Evolutionary conservation across 495 filamentous ascomycete species (phyloP).

Genomic region (Neurospora sp.): DNA sequence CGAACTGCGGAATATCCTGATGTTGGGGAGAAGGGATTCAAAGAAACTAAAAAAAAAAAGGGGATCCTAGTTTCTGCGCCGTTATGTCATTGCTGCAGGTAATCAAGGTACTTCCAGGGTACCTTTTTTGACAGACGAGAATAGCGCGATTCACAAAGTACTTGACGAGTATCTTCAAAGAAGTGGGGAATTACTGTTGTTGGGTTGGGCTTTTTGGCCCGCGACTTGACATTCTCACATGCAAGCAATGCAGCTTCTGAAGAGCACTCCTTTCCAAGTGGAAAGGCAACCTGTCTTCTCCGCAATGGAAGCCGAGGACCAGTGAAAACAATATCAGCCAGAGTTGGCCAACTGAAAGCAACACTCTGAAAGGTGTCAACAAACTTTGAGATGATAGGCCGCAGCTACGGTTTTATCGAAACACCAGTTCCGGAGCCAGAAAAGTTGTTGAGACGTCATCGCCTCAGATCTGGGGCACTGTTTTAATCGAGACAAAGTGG

Average conservation of each 20-base stretch:
- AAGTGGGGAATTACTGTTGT: not conserved
- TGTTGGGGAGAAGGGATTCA: not conserved
- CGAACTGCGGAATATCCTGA: not conserved
- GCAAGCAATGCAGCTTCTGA: not conserved
- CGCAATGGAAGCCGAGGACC: not conserved
- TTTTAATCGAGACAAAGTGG: not conserved
- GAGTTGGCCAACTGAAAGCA: not conserved
- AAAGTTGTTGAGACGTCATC: not conserved
- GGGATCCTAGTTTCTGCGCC: not conserved
- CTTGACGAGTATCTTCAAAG: not conserved
- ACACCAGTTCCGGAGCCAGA: not conserved
- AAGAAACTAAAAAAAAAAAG: not conserved
- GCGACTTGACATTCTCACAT: not conserved
- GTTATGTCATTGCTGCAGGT: not conserved
- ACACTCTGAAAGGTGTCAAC: not conserved
- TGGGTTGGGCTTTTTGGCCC: not conserved
- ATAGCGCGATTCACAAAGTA: not conserved
- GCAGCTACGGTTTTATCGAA: not conserved
- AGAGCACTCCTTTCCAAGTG: not conserved
- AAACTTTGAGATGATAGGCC: not conserved
- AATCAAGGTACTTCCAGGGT: not conserved
- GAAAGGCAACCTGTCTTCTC: not conserved
- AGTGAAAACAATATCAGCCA: not conserved
- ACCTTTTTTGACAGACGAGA: not conserved
- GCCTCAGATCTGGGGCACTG: not conserved